These are phyloP conservation scores for Rosa rugosa DNA, from an alignment of 306 rosid species.

Conservation along the genomic window DNA sequence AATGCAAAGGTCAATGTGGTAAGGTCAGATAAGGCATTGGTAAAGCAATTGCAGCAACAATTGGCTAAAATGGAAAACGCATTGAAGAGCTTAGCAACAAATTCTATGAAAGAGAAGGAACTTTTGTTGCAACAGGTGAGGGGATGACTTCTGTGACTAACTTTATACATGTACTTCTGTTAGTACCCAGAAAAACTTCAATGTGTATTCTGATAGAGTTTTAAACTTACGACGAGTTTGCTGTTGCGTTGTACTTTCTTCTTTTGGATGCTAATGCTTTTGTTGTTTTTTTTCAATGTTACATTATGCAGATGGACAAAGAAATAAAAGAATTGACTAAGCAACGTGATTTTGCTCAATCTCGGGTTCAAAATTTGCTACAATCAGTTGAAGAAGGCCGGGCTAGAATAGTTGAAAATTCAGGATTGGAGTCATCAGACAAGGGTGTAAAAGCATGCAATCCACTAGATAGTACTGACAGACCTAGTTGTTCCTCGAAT, in stretches of 20 bases:
- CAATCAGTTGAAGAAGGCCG: conserved; percentile 43
- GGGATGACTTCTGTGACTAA: background rate
- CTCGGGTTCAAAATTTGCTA: conserved; percentile 52
- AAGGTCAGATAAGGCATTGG: conserved; percentile 80
- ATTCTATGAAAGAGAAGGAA: conserved; percentile 71
- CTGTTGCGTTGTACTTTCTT: background rate
- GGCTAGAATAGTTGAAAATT: conserved; percentile 28
- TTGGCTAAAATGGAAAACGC: conserved; percentile 69
- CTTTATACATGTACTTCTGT: background rate
- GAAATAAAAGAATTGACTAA: conserved; percentile 67
- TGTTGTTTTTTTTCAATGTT: conserved; percentile 9
- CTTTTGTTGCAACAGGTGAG: conserved; percentile 74
- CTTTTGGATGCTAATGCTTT: conserved; percentile 7
- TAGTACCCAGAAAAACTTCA: background rate
- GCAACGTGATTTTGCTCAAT: conserved; percentile 75
- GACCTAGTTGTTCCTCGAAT: conserved; percentile 16
- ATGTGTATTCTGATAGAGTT: background rate
- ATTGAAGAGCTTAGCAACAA: conserved; percentile 49
- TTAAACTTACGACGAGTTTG: background rate
- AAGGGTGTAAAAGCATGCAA: conserved; percentile 7
- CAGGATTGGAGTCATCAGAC: conserved; percentile 34
- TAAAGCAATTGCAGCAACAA: conserved; percentile 71
- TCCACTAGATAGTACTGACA: conserved; percentile 25
- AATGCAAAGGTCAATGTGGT: conserved; percentile 81
- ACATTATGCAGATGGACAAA: conserved; percentile 62